Conservation (phyloP, 768 basidiomycete species). For the Tulasnella sp. region DNA sequence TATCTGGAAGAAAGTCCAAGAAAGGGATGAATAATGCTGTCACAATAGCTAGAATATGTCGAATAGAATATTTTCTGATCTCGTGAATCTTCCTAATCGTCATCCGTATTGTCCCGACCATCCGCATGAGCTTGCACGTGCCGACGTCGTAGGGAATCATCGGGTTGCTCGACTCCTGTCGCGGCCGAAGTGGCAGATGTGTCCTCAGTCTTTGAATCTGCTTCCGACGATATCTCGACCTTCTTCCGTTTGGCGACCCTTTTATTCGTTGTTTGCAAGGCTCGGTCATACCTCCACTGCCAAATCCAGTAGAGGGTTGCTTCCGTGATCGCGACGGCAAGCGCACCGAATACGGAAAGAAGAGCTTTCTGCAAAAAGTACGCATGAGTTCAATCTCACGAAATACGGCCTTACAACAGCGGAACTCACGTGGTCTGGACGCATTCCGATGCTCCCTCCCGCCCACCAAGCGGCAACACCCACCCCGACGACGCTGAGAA, state of each 20-base stretch:
- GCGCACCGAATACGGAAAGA: constrained; percentile 10
- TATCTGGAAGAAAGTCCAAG: constrained; percentile 29
- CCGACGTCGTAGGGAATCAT: neutral
- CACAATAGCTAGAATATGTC: neutral
- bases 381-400: neutral
- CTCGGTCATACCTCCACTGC: constrained; percentile 17
- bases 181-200: neutral
- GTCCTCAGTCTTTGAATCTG: neutral
- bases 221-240: constrained; percentile 1
- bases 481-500: constrained; percentile 59
- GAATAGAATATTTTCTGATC: neutral
- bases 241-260: constrained; percentile 2
- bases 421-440: constrained; percentile 63
- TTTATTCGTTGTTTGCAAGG: neutral
- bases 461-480: constrained; percentile 70
- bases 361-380: constrained; percentile 2
- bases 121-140: neutral
- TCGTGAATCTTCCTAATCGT: neutral
- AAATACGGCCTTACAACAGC: neutral
- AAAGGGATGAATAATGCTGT: neutral
- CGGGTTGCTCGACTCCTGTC: neutral
- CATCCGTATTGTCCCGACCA: neutral
- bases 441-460: constrained; percentile 54
- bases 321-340: constrained; percentile 18
- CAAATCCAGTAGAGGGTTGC: constrained; percentile 20